Evolutionary conservation across 2,329 filamentous ascomycete species (phyloP), one percentile per base, ranked within the genome.

Genomic region (Madurella mycetomatis): DNA sequence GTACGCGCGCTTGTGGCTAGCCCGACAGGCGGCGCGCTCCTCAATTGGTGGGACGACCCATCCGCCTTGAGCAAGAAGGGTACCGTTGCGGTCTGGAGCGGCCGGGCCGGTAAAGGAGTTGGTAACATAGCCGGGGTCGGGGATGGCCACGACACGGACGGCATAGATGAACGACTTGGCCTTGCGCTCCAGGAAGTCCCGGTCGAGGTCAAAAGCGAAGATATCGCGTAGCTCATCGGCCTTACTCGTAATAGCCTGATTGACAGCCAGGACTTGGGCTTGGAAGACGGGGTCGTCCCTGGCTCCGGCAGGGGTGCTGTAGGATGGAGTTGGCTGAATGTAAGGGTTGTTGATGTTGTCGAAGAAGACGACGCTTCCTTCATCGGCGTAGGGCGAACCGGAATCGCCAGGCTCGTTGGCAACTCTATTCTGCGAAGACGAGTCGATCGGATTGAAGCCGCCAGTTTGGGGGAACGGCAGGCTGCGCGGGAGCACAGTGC

Each of bases 1-100:
- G 55, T 55, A 56, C 12, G 40, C 43, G 9, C 46, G 41, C 39
- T 52, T 43, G 39, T 54, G 54, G 15, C 34, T 41, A 16, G 51
- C 40, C 47, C 49, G 48, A 15, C 49, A 47, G 5, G 16, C 19
- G 25, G 51, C 17, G 42, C 63, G 63, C 53, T 65, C 60, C 39
- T 60, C 55, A 25, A 60, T 32, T 1, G 63, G 62, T 4, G 63
- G 61, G 8, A 58, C 63, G 11, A 65, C 52, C 64, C 62, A 66
- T 19, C 63, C 64, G 41, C 64, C 64, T 13, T 47, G 37, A 37
- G 44, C 56, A 8, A 64, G 37, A 15, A 62, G 54, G 2, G 59
- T 58, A 18, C 51, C 57, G 18, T 52, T 19, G 32, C 59, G 58
- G 17, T 55, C 34, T 2, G 31, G 16, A n/a, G 41, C 11, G 15